Base-by-base conservation (phyloP, 2,329 filamentous ascomycete species). In the Reticulascus tulasneorum region DNA sequence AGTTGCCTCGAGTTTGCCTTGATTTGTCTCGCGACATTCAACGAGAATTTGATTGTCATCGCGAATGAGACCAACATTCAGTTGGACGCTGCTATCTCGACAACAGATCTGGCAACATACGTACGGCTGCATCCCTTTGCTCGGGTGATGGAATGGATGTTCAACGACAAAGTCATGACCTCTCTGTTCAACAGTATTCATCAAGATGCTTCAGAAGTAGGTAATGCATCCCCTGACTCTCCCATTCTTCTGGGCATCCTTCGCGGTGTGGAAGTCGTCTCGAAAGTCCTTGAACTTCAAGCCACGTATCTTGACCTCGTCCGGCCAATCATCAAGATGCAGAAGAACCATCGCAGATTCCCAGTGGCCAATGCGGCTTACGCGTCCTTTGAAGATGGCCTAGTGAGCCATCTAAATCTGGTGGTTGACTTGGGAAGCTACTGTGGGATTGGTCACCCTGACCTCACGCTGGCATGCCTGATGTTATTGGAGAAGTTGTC, bases 121-220 rank as follows among this genome's bases (percentile, higher is more conserved):
- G 80, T 93, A 40, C 79, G 81, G 17, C 75, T 95, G 35, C 94
- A 98, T 62, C 91, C 94, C 1, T 98, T 97, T 53, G 82, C 86
- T 4, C 80, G 94, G 40, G 83, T 94, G 12, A 96, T 97, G 86
- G 93, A 98, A 55, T 97, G 93, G 89, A 78, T 98, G 62, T 95
- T 94, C 61, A 96, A 94, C 55, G 87, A 94, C 52, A 87, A 84
- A 46, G 86, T 96, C 16, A 79, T 94, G 51, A 77, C 77, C 46
- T 78, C 83, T 11, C 64, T 98, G 3, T 91, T 96, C 59, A 73
- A 78, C 38, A 78, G 84, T 9, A 78, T 93, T 20, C 85, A 91
- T 48, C 84, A 94, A 55, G 79, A 91, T 47, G 66, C 83, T 12
- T 69, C 74, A 7, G 81, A 86, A 40, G 75, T 96, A 25, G 79